Evolutionary conservation across 441 rosid genomes (phyloP), one percentile per base, ranked within the genome.

Genomic region (Arabidopsis hybrid): DNA sequence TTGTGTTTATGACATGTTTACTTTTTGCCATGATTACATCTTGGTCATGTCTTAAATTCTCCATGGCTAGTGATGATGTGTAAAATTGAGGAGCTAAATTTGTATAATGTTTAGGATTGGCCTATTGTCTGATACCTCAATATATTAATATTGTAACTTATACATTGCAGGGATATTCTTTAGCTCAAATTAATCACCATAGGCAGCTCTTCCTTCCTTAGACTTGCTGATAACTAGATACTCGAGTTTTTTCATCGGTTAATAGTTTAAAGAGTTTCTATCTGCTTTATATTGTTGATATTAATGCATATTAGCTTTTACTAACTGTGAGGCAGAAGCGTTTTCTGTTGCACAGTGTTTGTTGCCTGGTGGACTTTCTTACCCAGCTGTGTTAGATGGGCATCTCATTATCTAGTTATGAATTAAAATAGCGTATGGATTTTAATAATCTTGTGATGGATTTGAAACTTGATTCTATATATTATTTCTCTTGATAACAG

Each of bases 1-100:
- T 66, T 50, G 43, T 65, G 21, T 65, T 65, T 16, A 21, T 47
- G 43, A 13, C 29, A 46, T 46, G 21, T 17, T 60, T 39, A 32
- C 46, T 26, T 39, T 32, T 40, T 9, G 9, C 42, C 13, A 65
- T 46, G 40, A 43, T 45, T 62, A 21, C 55, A 32, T 21, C 51
- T 29, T 26, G 10, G 3, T 58, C 39, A 14, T 55, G 36, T 53
- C 47, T n/a, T 39, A 42, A 42, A 38, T 5, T 51, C 26, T 51
- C 6, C 3, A 5, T 18, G 14, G 56, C 64, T 57, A 34, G 57
- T 47, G 39, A 35, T 35, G 57, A 36, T 69, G 58, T 47, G 26
- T 14, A 9, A 52, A 14, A 40, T 12, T 42, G 53, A 26, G 67
- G 43, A 29, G 7, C 14, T 57, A 31, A 17, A 65, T 56, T 46